Conservation (phyloP, 192 early-diverging fungal species). For the Entophlyctis helioformis region DNA sequence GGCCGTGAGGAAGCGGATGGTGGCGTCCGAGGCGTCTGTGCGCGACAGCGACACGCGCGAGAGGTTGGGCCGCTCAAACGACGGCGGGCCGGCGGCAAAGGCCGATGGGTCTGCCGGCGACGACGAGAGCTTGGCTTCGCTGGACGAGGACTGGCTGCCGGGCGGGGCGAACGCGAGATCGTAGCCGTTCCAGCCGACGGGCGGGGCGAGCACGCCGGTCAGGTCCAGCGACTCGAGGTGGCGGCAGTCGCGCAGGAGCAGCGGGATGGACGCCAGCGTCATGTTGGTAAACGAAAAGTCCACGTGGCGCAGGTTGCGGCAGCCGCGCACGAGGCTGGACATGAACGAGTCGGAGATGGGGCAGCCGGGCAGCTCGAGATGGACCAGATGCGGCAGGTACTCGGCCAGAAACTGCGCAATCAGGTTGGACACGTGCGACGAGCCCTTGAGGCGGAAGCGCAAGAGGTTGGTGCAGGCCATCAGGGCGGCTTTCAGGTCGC, state of each 20-base stretch:
- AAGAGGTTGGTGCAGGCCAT: constrained; percentile 17
- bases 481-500: constrained; percentile 34
- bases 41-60: constrained; percentile 30
- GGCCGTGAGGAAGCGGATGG: constrained; percentile 19
- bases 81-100: constrained; percentile 6
- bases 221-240: constrained; percentile 28
- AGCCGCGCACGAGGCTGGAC: constrained; percentile 22
- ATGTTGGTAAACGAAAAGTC: constrained; percentile 37
- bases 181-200: constrained; percentile 22
- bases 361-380: constrained; percentile 35
- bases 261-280: constrained; percentile 23
- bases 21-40: constrained; percentile 26
- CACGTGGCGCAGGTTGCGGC: constrained; percentile 19
- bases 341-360: constrained; percentile 39
- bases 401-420: constrained; percentile 25
- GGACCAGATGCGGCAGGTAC: constrained; percentile 24
- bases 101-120: constrained; percentile 14
- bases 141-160: constrained; percentile 16
- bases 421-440: constrained; percentile 39
- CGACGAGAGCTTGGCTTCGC: constrained; percentile 18
- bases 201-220: constrained; percentile 30
- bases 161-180: constrained; percentile 19
- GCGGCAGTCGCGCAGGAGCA: constrained; percentile 19
- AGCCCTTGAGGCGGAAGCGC: constrained; percentile 30
- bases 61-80: constrained; percentile 18